Conservation (phyloP, 179 eudicot genomes). For the Amaranthus tricolor region DNA sequence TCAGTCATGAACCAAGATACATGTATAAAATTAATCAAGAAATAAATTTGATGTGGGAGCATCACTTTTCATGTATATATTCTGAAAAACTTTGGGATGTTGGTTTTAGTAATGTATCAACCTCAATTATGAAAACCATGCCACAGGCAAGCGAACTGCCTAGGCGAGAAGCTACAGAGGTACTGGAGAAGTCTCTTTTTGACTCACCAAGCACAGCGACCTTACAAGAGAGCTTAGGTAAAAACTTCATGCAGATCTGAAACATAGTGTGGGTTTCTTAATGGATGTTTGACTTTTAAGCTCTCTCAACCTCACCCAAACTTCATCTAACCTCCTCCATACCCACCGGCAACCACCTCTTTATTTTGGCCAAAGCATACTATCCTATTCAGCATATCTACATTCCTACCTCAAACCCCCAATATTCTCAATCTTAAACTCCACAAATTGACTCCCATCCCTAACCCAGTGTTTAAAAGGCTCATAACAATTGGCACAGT, state of each 20-base stretch:
- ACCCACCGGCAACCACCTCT: not conserved
- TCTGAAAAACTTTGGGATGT: not conserved
- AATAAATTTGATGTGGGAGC: not conserved
- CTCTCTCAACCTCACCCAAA: not conserved
- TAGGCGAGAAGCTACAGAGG: too few species aligned
- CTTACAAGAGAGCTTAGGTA: not conserved
- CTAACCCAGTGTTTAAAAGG: not conserved
- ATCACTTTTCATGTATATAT: not conserved
- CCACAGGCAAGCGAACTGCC: not conserved
- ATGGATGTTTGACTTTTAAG: not conserved
- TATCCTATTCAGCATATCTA: not conserved
- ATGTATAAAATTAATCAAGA: not conserved
- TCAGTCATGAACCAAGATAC: conserved; percentile 1
- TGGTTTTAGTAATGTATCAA: not conserved
- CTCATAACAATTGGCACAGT: too few species aligned
- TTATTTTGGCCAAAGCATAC: not conserved
- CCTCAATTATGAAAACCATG: not conserved
- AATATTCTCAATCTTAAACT: not conserved
- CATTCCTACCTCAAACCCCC: not conserved
- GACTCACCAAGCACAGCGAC: not conserved
- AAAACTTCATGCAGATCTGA: not conserved
- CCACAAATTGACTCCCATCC: not conserved
- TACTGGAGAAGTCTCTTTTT: too few species aligned
- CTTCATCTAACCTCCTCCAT: not conserved
- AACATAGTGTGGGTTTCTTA: not conserved